Evolutionary conservation across 176 grass and related monocot species (phyloP).

Genomic region (Thalia dealbata): DNA sequence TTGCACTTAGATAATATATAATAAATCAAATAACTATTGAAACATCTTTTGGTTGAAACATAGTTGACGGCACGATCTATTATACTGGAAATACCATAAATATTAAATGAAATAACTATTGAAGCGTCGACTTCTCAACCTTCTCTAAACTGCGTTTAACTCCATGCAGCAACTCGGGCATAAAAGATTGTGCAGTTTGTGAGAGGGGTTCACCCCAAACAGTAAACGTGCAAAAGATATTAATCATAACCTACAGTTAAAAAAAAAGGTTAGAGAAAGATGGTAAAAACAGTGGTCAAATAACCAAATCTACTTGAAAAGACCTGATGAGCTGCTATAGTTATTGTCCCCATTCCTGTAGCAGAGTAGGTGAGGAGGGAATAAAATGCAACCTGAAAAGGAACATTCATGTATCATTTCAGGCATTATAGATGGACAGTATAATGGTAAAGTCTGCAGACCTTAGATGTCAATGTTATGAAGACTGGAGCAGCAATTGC

Average conservation of each 20-base stretch:
- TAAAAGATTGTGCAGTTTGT: conserved; percentile 95
- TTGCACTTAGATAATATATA: not conserved
- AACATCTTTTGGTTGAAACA: not conserved
- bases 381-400: conserved; percentile 86
- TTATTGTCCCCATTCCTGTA: conserved; percentile 82
- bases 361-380: conserved; percentile 81
- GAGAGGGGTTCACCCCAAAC: conserved; percentile 97
- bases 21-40: not conserved
- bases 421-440: not conserved
- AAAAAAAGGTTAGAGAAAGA: conserved; percentile 17
- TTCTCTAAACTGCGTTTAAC: conserved; percentile 70
- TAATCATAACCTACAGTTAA: conserved; percentile 86
- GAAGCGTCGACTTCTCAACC: conserved; percentile 28
- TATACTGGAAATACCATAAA: not conserved
- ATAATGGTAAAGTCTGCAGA: conserved; percentile 15
- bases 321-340: conserved; percentile 86
- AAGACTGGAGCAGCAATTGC: conserved; percentile 91
- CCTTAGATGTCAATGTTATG: conserved; percentile 95
- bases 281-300: not conserved
- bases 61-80: not conserved
- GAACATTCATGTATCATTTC: not conserved
- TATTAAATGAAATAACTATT: conserved; percentile 3
- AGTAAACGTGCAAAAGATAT: conserved; percentile 86
- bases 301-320: not conserved
- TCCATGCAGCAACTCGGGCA: conserved; percentile 94